Evolutionary conservation across 2,329 filamentous ascomycete species (phyloP), one percentile per base, ranked within the genome.

Genomic region (Microascus cirrosus): DNA sequence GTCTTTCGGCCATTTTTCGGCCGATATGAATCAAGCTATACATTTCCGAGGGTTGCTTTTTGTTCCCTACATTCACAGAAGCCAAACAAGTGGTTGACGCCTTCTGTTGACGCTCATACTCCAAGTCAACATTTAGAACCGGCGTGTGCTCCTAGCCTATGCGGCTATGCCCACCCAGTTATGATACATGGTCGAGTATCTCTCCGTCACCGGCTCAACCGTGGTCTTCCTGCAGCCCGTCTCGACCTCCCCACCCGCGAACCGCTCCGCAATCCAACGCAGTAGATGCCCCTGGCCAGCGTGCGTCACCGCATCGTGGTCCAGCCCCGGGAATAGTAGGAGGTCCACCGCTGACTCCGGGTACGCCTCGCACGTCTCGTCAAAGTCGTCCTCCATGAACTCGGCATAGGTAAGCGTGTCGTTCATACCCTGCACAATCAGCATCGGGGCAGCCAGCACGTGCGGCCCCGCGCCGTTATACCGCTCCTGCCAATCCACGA

Each of bases 361-460:
- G 15, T 59, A 62, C 12, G 2, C 45, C 4, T 39, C 11, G 34
- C 63, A 64, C 2, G 63, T 64, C 0, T 45, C 50, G 25, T 63
- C 34, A 1, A 63, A 64, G 39, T 60, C 60, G 32, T 58, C 52
- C 48, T 59, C 55, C 1, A 58, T 61, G 12, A 59, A 35, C 1
- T n/a, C 42, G 1, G 55, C 55, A 1, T 58, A 58, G 2, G 65
- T 65, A 2, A 65, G 15, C 1, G 58, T 50, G 51, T 65, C 64
- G 3, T 56, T 57, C 2, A 45, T 53, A 5, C 64, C 65, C 50
- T 65, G 64, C 13, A 65, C 59, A 5, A 66, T 62, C 6, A 66
- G 58, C 48, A 66, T 55, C 0, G 65, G 65, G 11, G 57, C 62
- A 0, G 65, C 65, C 12, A 66, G 57, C 0, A 58, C 51, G 28